Evolutionary conservation across 208 protist genomes (phyloP).

Genomic region (Wallacemonas rigidus): DNA sequence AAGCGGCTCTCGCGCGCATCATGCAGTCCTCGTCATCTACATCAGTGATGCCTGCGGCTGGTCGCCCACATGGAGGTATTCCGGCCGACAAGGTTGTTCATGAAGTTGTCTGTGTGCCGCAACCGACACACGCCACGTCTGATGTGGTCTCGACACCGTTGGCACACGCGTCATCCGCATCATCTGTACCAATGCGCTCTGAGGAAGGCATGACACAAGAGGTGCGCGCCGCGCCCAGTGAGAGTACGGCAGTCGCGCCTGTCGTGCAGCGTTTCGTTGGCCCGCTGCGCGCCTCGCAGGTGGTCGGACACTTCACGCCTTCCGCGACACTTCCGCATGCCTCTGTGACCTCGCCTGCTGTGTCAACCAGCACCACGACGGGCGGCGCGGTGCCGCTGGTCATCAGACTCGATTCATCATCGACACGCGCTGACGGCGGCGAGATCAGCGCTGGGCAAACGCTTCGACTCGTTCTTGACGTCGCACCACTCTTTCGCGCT

Average conservation of each 20-base stretch:
- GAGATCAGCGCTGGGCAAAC: slow-evolving; percentile 9
- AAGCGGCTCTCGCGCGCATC: not conserved
- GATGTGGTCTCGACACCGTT: not conserved
- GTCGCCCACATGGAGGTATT: not conserved
- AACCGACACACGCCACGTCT: too few species aligned
- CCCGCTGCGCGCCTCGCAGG: not conserved
- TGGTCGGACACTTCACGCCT: not conserved
- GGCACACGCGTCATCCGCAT: not conserved
- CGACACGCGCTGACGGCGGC: slow-evolving; percentile 1
- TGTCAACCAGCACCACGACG: not conserved
- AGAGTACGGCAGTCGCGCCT: not conserved
- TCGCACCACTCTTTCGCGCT: slow-evolving; percentile 26
- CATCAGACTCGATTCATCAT: not conserved
- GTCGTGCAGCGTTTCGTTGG: not conserved
- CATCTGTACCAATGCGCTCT: too few species aligned
- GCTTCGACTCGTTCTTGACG: slow-evolving; percentile 37
- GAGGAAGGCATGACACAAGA: not conserved
- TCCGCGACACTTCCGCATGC: not conserved
- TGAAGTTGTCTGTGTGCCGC: slow-evolving; percentile 2
- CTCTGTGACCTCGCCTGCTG: not conserved
- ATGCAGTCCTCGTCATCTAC: not conserved
- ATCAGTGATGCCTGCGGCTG: not conserved
- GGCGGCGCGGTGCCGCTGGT: not conserved
- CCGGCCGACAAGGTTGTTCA: not conserved
- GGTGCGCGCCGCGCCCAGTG: not conserved